These are phyloP conservation scores for Lenzites betulinus DNA, from an alignment of 768 basidiomycete species.

Conservation along the genomic window DNA sequence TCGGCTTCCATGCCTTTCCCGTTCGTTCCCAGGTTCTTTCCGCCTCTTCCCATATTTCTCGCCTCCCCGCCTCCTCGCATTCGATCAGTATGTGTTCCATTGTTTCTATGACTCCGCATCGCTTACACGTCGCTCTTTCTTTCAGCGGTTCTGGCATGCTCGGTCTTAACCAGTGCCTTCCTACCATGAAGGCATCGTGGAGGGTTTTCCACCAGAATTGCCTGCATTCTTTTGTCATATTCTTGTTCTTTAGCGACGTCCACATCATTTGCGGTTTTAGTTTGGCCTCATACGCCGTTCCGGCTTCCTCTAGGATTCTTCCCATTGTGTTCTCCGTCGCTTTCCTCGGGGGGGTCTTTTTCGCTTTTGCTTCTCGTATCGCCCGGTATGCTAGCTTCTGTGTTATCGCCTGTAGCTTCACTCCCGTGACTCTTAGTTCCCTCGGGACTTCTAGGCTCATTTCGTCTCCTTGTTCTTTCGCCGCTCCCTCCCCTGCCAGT, in stretches of 20 bases:
- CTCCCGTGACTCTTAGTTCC: background rate
- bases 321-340: background rate
- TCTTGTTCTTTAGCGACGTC: background rate
- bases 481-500: background rate
- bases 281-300: background rate
- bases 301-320: background rate
- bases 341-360: background rate
- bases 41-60: background rate
- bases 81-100: slow-evolving; percentile 7
- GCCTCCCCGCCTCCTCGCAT: background rate
- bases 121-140: background rate
- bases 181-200: slow-evolving; percentile 7
- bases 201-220: slow-evolving; percentile 7
- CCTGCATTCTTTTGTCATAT: background rate
- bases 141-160: background rate
- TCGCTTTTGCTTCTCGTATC: background rate
- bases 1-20: background rate
- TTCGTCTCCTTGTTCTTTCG: background rate
- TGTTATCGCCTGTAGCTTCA: background rate
- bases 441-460: background rate
- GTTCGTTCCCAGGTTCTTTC: background rate
- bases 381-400: slow-evolving; percentile 3
- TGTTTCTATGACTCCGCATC: background rate
- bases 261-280: background rate
- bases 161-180: background rate